Conservation (phyloP, 2,329 filamentous ascomycete genomes). For the Orbilia ellipsospora region DNA sequence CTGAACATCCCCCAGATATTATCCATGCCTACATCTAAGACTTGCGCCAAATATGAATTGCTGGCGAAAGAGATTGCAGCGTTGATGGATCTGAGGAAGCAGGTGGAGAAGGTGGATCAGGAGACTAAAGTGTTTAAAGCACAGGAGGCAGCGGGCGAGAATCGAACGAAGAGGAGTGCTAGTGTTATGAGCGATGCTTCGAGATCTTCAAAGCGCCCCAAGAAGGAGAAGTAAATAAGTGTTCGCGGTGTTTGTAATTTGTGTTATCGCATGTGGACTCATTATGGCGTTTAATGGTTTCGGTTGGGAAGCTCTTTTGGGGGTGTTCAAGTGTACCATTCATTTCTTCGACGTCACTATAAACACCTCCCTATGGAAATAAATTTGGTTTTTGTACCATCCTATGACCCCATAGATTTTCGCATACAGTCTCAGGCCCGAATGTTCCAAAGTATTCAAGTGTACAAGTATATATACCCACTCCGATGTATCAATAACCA, state of each 20-base stretch:
- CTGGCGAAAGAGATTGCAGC: constrained; percentile 75
- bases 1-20: constrained; percentile 77
- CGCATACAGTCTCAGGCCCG: no score
- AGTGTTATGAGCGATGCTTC: constrained; percentile 52
- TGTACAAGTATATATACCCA: background rate
- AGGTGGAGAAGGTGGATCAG: constrained; percentile 77
- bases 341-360: no score
- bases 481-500: constrained; percentile 7
- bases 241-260: background rate
- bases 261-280: background rate
- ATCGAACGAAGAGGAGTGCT: constrained; percentile 32
- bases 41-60: constrained; percentile 77
- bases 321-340: background rate
- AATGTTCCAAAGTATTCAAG: background rate
- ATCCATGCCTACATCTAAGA: constrained; percentile 77
- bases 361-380: no score
- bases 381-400: no score
- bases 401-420: no score
- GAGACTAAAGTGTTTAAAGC: constrained; percentile 58
- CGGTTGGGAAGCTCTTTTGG: background rate
- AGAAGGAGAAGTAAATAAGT: constrained; percentile 47
- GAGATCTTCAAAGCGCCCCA: constrained; percentile 47
- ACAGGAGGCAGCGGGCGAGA: constrained; percentile 54
- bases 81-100: constrained; percentile 78
- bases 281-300: constrained; percentile 9